A percentile compares a stretch with the other conserved stretches of the same genome.
phyloP scores from a whole-genome alignment of 164 flowering plant species.

The Hamamelis virginiana region DNA sequence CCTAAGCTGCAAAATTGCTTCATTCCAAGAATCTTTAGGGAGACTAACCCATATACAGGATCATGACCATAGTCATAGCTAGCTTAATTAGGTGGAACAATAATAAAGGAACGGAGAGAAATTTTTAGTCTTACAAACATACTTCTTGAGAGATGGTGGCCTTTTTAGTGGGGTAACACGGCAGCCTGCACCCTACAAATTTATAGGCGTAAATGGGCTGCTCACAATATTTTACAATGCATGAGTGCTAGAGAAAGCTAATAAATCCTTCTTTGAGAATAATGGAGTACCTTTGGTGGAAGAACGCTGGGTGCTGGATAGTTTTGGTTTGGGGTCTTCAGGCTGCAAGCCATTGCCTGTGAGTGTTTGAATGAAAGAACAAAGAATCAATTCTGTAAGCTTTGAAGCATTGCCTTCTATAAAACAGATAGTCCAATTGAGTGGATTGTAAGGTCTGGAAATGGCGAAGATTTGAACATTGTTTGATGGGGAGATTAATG shows the following conservation, averaged over 20 bases:
- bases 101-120: neutral
- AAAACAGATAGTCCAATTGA: neutral
- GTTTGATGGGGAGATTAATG: neutral
- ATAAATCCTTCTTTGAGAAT: neutral
- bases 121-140: conserved; percentile 16
- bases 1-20: neutral
- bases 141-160: conserved; percentile 30
- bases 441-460: neutral
- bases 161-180: conserved; percentile 9
- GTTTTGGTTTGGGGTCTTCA: conserved; percentile 28
- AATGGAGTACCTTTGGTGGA: conserved; percentile 35
- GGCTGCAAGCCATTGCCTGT: conserved; percentile 44
- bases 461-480: neutral
- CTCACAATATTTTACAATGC: conserved; percentile 2
- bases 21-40: neutral
- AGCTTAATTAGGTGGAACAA: neutral
- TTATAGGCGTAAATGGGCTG: conserved; percentile 2
- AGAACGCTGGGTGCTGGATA: conserved; percentile 18
- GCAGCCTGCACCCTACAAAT: conserved; percentile 34
- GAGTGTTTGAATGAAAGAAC: conserved; percentile 10
- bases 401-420: neutral
- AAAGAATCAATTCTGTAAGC: conserved; percentile 3
- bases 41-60: neutral
- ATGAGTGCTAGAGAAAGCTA: conserved; percentile 1
- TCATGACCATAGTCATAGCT: neutral